Conservation (phyloP, 768 basidiomycete species). For the Aureoboletus auriporus region DNA sequence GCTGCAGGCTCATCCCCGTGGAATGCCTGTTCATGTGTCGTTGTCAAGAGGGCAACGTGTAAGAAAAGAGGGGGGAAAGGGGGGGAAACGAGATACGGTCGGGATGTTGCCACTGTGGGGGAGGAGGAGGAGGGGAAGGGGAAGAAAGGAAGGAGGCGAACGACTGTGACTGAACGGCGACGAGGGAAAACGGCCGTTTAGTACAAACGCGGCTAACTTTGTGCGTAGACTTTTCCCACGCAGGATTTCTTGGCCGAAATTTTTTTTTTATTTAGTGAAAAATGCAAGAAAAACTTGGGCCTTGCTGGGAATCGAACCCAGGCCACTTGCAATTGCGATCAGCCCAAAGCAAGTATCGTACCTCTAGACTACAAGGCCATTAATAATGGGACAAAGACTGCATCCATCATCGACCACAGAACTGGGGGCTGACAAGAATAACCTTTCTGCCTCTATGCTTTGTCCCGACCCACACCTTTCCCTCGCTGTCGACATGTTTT, state of each 20-base stretch:
- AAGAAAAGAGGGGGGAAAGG: background rate
- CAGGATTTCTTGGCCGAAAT: background rate
- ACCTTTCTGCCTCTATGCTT: background rate
- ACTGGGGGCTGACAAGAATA: conserved; percentile 15
- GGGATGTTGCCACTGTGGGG: conserved; percentile 3
- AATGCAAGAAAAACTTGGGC: conserved; percentile 20
- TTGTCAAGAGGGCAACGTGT: background rate
- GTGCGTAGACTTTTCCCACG: conserved; percentile 19
- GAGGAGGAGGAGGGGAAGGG: conserved; percentile 7
- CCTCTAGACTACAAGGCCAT: conserved; percentile 35
- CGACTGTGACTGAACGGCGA: conserved; percentile 9
- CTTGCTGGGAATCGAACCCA: conserved; percentile 40
- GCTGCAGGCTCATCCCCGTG: conserved; percentile 46
- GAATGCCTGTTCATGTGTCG: conserved; percentile 41
- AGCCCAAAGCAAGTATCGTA: conserved; percentile 38
- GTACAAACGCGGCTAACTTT: conserved; percentile 26
- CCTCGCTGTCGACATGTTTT: conserved; percentile 22
- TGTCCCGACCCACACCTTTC: background rate
- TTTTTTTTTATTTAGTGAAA: conserved; percentile 1
- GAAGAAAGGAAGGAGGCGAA: conserved; percentile 18
- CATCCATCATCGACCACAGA: background rate
- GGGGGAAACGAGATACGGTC: background rate
- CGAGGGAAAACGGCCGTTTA: conserved; percentile 18
- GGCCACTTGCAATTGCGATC: conserved; percentile 31
- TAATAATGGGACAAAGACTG: no score